phyloP scores from a whole-genome alignment of 441 rosid genomes.

The Cnidoscolus chayamansa region DNA sequence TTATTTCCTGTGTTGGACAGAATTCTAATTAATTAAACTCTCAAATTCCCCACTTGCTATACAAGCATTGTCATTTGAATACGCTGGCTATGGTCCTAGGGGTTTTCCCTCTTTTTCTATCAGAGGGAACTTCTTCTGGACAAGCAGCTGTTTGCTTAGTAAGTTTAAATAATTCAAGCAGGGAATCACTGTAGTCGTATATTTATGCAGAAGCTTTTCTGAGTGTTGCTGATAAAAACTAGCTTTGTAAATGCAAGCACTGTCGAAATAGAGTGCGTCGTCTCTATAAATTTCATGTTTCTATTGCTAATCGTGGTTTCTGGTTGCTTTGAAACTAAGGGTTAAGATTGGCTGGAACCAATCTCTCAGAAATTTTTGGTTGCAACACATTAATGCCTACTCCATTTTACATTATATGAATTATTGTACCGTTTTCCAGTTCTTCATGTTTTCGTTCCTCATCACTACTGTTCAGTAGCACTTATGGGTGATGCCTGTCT shows the following conservation, averaged over 20 bases:
- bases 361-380: too few relatives aligned
- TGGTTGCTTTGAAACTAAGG: neutral
- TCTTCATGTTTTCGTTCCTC: neutral
- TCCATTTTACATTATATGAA: neutral
- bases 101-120: neutral
- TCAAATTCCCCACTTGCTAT: too few relatives aligned
- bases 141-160: neutral
- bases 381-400: too few relatives aligned
- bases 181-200: neutral
- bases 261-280: neutral
- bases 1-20: neutral
- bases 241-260: neutral
- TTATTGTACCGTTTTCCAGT: neutral
- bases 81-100: too few relatives aligned
- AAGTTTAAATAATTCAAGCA: neutral
- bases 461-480: neutral
- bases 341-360: too few relatives aligned
- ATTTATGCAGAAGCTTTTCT: neutral
- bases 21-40: too few relatives aligned
- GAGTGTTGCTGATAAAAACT: neutral
- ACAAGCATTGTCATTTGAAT: too few relatives aligned
- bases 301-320: neutral
- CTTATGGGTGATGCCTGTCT: neutral
- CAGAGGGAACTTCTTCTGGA: neutral
- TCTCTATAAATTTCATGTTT: neutral